A percentile compares a stretch with the other conserved stretches of the same genome.
Evolutionary conservation across 1,139 yeast genomes (phyloP).

Genomic region (Blastobotrys arbuscula): DNA sequence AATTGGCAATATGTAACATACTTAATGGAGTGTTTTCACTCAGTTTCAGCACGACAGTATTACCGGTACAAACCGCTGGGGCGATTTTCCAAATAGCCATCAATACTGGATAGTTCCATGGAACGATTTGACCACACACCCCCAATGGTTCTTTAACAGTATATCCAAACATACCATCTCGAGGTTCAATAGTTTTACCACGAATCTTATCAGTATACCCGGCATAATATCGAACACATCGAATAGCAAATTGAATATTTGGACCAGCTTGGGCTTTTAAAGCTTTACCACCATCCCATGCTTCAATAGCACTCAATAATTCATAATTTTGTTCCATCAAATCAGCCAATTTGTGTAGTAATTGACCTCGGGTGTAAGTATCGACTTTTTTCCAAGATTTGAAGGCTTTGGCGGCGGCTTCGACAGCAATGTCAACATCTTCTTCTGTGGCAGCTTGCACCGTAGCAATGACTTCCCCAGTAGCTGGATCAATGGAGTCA

Average conservation of each 20-base stretch:
- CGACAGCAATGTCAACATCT: slow-evolving; percentile 56
- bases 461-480: slow-evolving; percentile 50
- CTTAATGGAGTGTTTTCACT: slow-evolving; percentile 79
- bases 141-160: slow-evolving; percentile 64
- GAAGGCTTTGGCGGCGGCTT: slow-evolving; percentile 52
- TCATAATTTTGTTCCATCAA: slow-evolving; percentile 56
- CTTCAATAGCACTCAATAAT: slow-evolving; percentile 62
- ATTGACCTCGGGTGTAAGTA: slow-evolving; percentile 51
- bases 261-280: slow-evolving; percentile 45
- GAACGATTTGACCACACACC: slow-evolving; percentile 79
- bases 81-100: slow-evolving; percentile 82
- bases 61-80: slow-evolving; percentile 77
- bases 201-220: slow-evolving; percentile 73
- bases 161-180: slow-evolving; percentile 55
- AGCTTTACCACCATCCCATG: slow-evolving; percentile 79
- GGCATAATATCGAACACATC: slow-evolving; percentile 63
- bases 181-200: slow-evolving; percentile 66
- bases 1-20: slow-evolving; percentile 55
- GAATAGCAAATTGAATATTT: slow-evolving; percentile 55
- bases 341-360: slow-evolving; percentile 60
- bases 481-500: slow-evolving; percentile 50
- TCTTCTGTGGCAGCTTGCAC: slow-evolving; percentile 51
- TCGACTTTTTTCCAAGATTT: slow-evolving; percentile 43
- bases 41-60: slow-evolving; percentile 67
- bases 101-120: slow-evolving; percentile 86